Evolutionary conservation across 352 stramenopile species (phyloP).

Genomic region (Pythium phragmitis): DNA sequence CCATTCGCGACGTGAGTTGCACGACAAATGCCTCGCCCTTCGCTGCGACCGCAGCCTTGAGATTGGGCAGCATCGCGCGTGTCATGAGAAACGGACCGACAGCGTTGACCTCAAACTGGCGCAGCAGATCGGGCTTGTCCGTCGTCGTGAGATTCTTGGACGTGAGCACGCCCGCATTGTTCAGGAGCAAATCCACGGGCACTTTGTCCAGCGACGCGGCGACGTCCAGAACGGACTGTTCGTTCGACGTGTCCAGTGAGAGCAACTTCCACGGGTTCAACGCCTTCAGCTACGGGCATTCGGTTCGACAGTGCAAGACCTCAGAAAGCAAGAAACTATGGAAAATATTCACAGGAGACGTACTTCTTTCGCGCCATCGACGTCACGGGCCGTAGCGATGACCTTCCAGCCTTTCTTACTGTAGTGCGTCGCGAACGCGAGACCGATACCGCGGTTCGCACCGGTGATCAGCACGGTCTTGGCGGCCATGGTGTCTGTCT

Average conservation of each 20-base stretch:
- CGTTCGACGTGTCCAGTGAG: conserved; percentile 40
- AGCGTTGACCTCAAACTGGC: conserved; percentile 64
- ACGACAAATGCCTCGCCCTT: conserved; percentile 33
- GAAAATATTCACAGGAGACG: conserved; percentile 12
- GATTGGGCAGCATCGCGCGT: conserved; percentile 41
- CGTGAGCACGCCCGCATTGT: conserved; percentile 58
- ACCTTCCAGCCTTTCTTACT: conserved; percentile 29
- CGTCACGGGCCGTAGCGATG: conserved; percentile 28
- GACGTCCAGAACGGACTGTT: conserved; percentile 37
- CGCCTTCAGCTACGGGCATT: background rate
- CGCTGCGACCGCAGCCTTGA: conserved; percentile 28
- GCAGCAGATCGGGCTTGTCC: conserved; percentile 47
- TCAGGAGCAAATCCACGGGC: conserved; percentile 58
- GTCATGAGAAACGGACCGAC: conserved; percentile 62
- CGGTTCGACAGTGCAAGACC: background rate
- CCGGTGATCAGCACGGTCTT: conserved; percentile 56
- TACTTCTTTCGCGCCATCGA: conserved; percentile 27
- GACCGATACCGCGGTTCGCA: conserved; percentile 49
- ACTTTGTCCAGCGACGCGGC: conserved; percentile 38
- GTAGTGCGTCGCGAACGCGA: conserved; percentile 41
- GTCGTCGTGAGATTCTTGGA: conserved; percentile 27
- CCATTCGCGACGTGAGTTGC: conserved; percentile 45
- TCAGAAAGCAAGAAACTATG: background rate
- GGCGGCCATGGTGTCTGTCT: conserved; percentile 23
- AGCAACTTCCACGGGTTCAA: conserved; percentile 44